Evolutionary conservation across 805 yeast genomes (phyloP), one percentile per base, ranked within the genome.

Genomic region (Starmerella sp.): DNA sequence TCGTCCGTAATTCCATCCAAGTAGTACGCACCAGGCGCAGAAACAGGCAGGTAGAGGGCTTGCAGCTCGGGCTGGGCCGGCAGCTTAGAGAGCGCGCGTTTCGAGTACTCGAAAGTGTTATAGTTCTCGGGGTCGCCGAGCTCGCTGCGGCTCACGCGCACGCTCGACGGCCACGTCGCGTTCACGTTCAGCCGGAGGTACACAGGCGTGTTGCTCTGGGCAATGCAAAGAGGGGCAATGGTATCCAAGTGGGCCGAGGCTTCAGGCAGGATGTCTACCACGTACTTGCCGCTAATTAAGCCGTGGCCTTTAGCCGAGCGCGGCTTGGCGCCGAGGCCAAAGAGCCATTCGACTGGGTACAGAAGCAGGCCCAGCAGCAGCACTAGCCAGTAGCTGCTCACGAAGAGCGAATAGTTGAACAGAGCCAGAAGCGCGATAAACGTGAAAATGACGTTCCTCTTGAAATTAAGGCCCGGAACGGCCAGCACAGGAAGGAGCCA

Each of bases 241-340:
- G 58, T 56, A 60, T 90, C 88, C 62, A 93, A 71, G 63, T 76
- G 74, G 5, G 95, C 96, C 0, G 95, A 83, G 45, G 95, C 84
- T 69, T 91, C 97, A 0, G 98, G 97, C 37, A 93, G 72, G 58
- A 86, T 85, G 64, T 90, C 85, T 58, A 93, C 83, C 0, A 90
- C 85, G 64, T 86, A 86, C 44, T 81, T 81, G 45, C 98, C 98
- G 63, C 80, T 49, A 17, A 59, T 57, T 8, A 54, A 45, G 13
- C 50, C 58, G 8, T 17, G 17, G 3, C 28, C 34, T 11, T 9
- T 13, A n/a, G n/a, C 14, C 6, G 37, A 7, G 6, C 6, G 15
- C 28, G 15, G 14, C n/a, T 4, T 9, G 22, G 43, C n/a, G 13
- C 15, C 5, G 6, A 49, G 28, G 6, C 55, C 51, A 10, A 52